Evolutionary conservation across 2,329 filamentous ascomycete genomes (phyloP), one percentile per base, ranked within the genome.

Genomic region (Penicillium oxalicum): DNA sequence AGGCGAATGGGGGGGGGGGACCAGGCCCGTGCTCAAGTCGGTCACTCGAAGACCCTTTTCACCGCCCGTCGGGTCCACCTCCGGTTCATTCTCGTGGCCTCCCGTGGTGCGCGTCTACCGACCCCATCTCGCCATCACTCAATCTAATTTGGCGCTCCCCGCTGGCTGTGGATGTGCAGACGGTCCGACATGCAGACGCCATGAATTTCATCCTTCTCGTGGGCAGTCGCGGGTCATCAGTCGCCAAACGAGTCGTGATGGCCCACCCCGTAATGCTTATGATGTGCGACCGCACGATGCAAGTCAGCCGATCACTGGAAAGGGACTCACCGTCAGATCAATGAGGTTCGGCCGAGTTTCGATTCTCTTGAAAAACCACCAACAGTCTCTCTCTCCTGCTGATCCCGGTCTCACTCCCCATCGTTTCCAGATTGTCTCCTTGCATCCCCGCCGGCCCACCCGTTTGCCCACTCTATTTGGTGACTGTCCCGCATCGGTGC

Each of bases 61-160:
- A 18, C 18, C 18, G 18, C 18, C 18, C 18, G 18, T 18, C 39
- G 39, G 36, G 33, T 40, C 33, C 36, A 26, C 27, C 52, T 57
- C 63, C 62, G 63, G 60, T 55, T 65, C 59, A 64, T 66, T 68
- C 57, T 63, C 60, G 63, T 60, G 63, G 60, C 63, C 63, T 55
- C 61, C 18, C 18, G 18, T 18, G 18, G 18, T 18, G 18, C 18
- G 18, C 18, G 18, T 18, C 18, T 2, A 18, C 18, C 18, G 18
- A 41, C 57, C 61, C 63, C 57, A 58, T 65, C 55, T 64, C 63
- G 65, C 64, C 54, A 49, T 48, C 64, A 67, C 65, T 57, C 65
- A 67, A 54, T 59, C 40, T 52, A 53, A 48, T 40, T 41, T 39
- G 33, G 43, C 18, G 32, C 39, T 29, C 39, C 46, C 39, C 37